Conservation (phyloP, 1,284 basidiomycete species). For the Ustilago xerochloae region DNA sequence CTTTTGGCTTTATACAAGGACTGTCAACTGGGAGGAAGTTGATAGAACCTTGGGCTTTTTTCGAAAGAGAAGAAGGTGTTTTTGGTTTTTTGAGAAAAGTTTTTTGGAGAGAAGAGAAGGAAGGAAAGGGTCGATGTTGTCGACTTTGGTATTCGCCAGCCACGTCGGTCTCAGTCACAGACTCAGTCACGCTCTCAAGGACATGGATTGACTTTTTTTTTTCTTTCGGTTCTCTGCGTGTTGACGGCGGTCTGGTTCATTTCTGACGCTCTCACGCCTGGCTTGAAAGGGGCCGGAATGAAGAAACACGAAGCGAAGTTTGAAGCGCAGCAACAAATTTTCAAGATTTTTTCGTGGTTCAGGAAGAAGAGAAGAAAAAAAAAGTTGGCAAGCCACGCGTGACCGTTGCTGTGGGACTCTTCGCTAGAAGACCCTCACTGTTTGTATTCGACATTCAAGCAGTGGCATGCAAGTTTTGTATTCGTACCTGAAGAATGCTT, state of each 20-base stretch:
- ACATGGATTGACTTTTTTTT: neutral
- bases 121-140: slow-evolving; percentile 17
- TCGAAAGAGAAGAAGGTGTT: slow-evolving; percentile 34
- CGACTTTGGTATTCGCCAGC: slow-evolving; percentile 8
- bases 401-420: slow-evolving; percentile 1
- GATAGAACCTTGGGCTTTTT: slow-evolving; percentile 46
- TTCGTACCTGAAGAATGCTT: neutral
- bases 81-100: slow-evolving; percentile 43
- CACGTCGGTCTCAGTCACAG: neutral
- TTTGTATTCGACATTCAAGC: slow-evolving; percentile 7
- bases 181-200: slow-evolving; percentile 5
- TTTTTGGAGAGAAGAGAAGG: slow-evolving; percentile 42
- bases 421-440: neutral
- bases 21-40: slow-evolving; percentile 20
- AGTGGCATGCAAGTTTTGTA: slow-evolving; percentile 3
- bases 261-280: neutral
- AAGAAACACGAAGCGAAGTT: neutral
- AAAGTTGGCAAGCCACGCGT: slow-evolving; percentile 8
- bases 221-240: neutral
- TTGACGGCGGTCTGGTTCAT: neutral
- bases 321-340: neutral
- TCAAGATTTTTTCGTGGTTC: neutral
- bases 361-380: neutral
- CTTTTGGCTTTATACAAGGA: slow-evolving; percentile 43
- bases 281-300: neutral